These are phyloP conservation scores for Lonicera japonica DNA, from an alignment of 129 eudicot species.

Conservation along the genomic window DNA sequence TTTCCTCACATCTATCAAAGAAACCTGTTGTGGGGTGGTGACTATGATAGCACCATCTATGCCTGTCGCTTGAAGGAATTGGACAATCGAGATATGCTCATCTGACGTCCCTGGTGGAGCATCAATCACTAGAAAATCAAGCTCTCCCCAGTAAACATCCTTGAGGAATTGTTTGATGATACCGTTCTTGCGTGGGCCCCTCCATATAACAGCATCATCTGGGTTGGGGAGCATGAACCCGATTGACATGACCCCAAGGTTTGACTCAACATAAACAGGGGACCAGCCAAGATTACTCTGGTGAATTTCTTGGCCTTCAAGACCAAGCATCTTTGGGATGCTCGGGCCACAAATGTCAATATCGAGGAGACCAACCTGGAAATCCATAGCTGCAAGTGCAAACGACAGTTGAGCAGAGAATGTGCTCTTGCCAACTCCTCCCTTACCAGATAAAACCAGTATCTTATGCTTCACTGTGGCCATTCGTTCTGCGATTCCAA, in stretches of 20 bases:
- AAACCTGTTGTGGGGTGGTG: slow-evolving; percentile 93
- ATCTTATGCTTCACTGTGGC: slow-evolving; percentile 92
- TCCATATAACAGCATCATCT: slow-evolving; percentile 84
- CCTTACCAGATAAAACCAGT: slow-evolving; percentile 82
- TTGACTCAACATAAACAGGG: slow-evolving; percentile 81
- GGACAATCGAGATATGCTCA: slow-evolving; percentile 83
- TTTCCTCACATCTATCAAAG: slow-evolving; percentile 81
- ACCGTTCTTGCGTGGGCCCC: slow-evolving; percentile 91
- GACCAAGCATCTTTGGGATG: slow-evolving; percentile 93
- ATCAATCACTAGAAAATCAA: slow-evolving; percentile 80
- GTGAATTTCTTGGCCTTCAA: slow-evolving; percentile 92
- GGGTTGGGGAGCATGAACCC: slow-evolving; percentile 98
- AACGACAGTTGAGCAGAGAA: slow-evolving; percentile 90
- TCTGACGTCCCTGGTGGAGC: slow-evolving; percentile 99
- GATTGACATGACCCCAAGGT: slow-evolving; percentile 91
- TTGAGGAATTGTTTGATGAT: slow-evolving; percentile 77
- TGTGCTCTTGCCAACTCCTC: slow-evolving; percentile 97
- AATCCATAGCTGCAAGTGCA: slow-evolving; percentile 79
- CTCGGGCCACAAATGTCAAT: slow-evolving; percentile 95
- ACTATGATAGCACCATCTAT: slow-evolving; percentile 90
- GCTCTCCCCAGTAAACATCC: slow-evolving; percentile 92
- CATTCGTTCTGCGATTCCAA: slow-evolving; percentile 77
- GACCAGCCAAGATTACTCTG: slow-evolving; percentile 94
- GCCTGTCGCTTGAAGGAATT: slow-evolving; percentile 75
- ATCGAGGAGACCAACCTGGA: slow-evolving; percentile 86